Evolutionary conservation across 2,329 filamentous ascomycete species (phyloP).

Genomic region (Pseudocercospora cruenta): DNA sequence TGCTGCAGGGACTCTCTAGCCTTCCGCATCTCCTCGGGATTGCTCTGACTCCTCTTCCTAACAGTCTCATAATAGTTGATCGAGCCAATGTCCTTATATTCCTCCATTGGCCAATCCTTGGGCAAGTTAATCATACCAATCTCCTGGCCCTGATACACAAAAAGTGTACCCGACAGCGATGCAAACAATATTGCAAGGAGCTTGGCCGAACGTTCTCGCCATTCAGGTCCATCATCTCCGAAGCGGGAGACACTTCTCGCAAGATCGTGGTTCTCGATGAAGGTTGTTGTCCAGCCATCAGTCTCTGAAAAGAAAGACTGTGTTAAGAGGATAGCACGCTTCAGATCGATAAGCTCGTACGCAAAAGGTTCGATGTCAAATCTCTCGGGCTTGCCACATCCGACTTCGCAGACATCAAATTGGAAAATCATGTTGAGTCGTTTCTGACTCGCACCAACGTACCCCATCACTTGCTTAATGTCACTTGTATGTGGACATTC

Average conservation of each 20-base stretch:
- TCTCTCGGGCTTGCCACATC: neutral
- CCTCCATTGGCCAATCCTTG: slow-evolving; percentile 29
- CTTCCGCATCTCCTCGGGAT: slow-evolving; percentile 4
- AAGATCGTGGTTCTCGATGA: slow-evolving; percentile 68
- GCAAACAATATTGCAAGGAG: slow-evolving; percentile 47
- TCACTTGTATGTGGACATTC: slow-evolving; percentile 52
- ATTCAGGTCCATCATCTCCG: slow-evolving; percentile 51
- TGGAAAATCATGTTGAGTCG: slow-evolving; percentile 72
- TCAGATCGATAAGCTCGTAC: slow-evolving; percentile 11
- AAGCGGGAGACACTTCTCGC: slow-evolving; percentile 61
- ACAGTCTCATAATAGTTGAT: slow-evolving; percentile 54
- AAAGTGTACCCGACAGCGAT: slow-evolving; percentile 51
- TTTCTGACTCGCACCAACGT: slow-evolving; percentile 55
- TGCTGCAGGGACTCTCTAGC: slow-evolving; percentile 8
- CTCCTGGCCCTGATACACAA: slow-evolving; percentile 69
- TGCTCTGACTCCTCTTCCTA: slow-evolving; percentile 42
- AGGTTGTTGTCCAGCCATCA: slow-evolving; percentile 66
- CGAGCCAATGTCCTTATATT: slow-evolving; percentile 53
- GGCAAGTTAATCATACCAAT: slow-evolving; percentile 60
- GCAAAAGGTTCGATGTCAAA: slow-evolving; percentile 3
- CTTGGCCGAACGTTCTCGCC: slow-evolving; percentile 57
- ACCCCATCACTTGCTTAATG: slow-evolving; percentile 36
- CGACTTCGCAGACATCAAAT: slow-evolving; percentile 14
- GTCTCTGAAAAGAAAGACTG: slow-evolving; percentile 41
- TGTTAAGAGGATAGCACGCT: slow-evolving; percentile 1